A percentile compares a stretch with the other conserved stretches of the same genome.
These are phyloP conservation scores for Phytopythium montanum DNA, from an alignment of 352 stramenopile genomes.

Conservation along the genomic window DNA sequence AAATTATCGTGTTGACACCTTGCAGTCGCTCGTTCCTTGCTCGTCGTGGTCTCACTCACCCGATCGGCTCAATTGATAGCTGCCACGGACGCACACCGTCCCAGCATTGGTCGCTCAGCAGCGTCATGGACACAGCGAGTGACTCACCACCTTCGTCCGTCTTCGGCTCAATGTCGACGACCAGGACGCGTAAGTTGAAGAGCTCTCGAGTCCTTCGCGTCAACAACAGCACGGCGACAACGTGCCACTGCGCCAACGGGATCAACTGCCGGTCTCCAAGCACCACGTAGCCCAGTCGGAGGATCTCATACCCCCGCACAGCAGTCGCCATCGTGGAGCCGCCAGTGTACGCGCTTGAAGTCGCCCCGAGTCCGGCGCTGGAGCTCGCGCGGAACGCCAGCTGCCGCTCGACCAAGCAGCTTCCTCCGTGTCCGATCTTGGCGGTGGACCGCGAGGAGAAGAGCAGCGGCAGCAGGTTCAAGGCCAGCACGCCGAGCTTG, in stretches of 20 bases:
- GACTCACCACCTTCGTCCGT: neutral
- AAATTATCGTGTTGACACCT: too few species aligned
- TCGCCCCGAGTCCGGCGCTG: neutral
- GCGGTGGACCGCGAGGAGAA: neutral
- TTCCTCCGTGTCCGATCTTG: too few species aligned
- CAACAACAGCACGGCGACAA: neutral
- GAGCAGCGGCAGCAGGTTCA: constrained; percentile 9
- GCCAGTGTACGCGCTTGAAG: neutral
- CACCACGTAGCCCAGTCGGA: constrained; percentile 2
- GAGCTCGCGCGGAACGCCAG: neutral
- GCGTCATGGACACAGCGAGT: neutral
- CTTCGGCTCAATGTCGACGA: neutral
- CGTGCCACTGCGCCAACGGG: constrained; percentile 2
- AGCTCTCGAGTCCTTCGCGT: neutral
- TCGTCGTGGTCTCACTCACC: too few species aligned
- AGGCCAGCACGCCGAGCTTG: constrained; percentile 19
- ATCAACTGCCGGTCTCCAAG: neutral
- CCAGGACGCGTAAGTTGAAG: constrained; percentile 1
- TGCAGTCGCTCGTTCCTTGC: too few species aligned
- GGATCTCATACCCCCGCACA: neutral
- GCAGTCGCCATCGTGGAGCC: too few species aligned
- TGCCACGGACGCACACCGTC: neutral
- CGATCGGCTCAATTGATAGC: neutral
- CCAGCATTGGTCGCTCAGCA: neutral
- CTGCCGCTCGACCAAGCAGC: neutral